phyloP scores from a whole-genome alignment of 306 rosid genomes.

The Parietaria judaica region DNA sequence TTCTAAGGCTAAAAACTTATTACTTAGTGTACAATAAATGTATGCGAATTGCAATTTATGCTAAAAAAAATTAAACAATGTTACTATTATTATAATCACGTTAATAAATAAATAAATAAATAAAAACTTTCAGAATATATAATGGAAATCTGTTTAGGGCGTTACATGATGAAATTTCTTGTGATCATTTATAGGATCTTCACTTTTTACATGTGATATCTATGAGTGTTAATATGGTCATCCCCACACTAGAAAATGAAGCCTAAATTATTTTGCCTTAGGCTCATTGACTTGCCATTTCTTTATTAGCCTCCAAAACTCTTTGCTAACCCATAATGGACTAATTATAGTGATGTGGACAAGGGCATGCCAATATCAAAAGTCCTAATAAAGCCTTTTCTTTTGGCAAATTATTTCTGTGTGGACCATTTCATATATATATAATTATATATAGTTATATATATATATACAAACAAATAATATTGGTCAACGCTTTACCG shows the following conservation, averaged over 20 bases:
- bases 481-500: slow-evolving; percentile 11
- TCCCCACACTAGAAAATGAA: slow-evolving; percentile 31
- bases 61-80: too few relatives aligned
- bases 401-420: slow-evolving; percentile 24
- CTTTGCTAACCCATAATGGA: slow-evolving; percentile 21
- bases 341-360: slow-evolving; percentile 31
- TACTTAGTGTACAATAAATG: too few relatives aligned
- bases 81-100: too few relatives aligned
- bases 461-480: background rate
- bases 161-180: background rate
- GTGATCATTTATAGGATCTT: background rate
- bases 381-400: slow-evolving; percentile 22
- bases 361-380: slow-evolving; percentile 15
- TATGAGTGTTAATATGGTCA: slow-evolving; percentile 13
- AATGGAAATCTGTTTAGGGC: background rate
- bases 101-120: too few relatives aligned
- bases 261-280: background rate
- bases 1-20: too few relatives aligned
- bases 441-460: too few relatives aligned
- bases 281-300: slow-evolving; percentile 31
- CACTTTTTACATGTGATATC: slow-evolving; percentile 20
- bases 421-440: slow-evolving; percentile 16
- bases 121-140: background rate
- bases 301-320: slow-evolving; percentile 28
- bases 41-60: too few relatives aligned